Percentiles rank a stretch among this genome's conserved stretches.
phyloP scores from a whole-genome alignment of 495 filamentous ascomycete species.

The Daldinia bambusicola region DNA sequence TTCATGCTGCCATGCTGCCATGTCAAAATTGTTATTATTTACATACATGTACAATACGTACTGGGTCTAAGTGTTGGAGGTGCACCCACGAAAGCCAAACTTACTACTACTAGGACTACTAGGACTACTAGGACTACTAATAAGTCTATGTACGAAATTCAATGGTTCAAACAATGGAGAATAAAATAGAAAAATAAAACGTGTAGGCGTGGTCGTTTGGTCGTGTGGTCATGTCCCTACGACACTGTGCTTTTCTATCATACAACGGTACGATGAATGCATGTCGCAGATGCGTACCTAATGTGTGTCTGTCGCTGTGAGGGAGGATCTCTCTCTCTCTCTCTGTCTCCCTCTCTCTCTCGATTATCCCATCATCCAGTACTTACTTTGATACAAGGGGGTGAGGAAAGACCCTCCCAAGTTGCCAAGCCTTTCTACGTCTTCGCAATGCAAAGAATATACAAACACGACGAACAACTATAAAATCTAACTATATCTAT shows the following conservation, averaged over 20 bases:
- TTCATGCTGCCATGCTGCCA: too few species aligned
- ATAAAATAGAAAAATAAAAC: not conserved
- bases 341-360: not conserved
- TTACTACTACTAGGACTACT: too few species aligned
- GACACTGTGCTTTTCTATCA: constrained; percentile 5
- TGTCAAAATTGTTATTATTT: too few species aligned
- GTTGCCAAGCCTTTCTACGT: constrained; percentile 4
- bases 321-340: constrained; percentile 22
- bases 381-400: constrained; percentile 27
- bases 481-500: constrained; percentile 3
- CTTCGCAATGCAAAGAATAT: constrained; percentile 7
- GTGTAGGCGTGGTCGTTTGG: not conserved
- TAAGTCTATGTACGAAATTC: not conserved
- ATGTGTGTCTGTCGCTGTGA: constrained; percentile 9
- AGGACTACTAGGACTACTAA: too few species aligned
- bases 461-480: constrained; percentile 2
- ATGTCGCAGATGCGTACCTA: constrained; percentile 10
- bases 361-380: constrained; percentile 6
- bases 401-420: not conserved
- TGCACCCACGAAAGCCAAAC: not conserved
- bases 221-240: constrained; percentile 4
- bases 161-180: not conserved
- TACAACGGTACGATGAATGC: constrained; percentile 3
- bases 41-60: too few species aligned
- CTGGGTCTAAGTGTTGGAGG: too few species aligned